Conservation (phyloP, 805 yeast genomes). For the Yarrowia porcina region DNA sequence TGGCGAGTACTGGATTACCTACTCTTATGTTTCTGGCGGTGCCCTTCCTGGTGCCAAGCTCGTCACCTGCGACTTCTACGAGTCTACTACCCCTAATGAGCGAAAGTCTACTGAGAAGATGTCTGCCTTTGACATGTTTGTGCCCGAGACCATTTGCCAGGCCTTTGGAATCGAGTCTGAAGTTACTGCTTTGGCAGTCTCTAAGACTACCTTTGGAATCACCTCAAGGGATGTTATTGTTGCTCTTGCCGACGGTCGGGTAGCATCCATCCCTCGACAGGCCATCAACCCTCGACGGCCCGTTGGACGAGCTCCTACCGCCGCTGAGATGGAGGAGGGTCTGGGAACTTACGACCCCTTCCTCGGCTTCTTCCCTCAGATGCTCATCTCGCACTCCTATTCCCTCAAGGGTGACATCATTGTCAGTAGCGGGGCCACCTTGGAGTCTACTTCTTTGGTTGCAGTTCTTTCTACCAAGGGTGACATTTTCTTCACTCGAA, state of each 20-base stretch:
- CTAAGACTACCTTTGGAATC: conserved; percentile 63
- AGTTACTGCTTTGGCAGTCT: conserved; percentile 50
- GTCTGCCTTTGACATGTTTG: conserved; percentile 41
- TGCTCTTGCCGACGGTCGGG: conserved; percentile 56
- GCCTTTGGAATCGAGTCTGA: conserved; percentile 61
- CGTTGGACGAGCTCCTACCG: conserved; percentile 50
- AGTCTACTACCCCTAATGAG: conserved; percentile 54
- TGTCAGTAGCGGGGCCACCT: conserved; percentile 56
- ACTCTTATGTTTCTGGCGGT: conserved; percentile 57
- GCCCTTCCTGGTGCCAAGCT: conserved; percentile 53
- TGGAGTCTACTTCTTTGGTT: conserved; percentile 74
- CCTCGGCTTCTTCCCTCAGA: conserved; percentile 48
- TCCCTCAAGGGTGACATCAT: conserved; percentile 41
- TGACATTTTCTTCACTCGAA: conserved; percentile 72
- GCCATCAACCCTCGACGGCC: conserved; percentile 68
- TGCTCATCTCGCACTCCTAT: conserved; percentile 52
- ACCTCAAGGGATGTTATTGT: conserved; percentile 63
- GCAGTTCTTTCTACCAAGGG: conserved; percentile 50
- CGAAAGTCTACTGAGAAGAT: conserved; percentile 38
- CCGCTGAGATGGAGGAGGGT: conserved; percentile 55
- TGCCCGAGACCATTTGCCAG: conserved; percentile 51
- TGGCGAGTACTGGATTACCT: conserved; percentile 83
- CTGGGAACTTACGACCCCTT: conserved; percentile 67
- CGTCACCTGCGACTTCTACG: conserved; percentile 75
- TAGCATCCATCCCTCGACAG: conserved; percentile 67